phyloP scores from a whole-genome alignment of 1,284 basidiomycete species.

The Marasmius oreades region DNA sequence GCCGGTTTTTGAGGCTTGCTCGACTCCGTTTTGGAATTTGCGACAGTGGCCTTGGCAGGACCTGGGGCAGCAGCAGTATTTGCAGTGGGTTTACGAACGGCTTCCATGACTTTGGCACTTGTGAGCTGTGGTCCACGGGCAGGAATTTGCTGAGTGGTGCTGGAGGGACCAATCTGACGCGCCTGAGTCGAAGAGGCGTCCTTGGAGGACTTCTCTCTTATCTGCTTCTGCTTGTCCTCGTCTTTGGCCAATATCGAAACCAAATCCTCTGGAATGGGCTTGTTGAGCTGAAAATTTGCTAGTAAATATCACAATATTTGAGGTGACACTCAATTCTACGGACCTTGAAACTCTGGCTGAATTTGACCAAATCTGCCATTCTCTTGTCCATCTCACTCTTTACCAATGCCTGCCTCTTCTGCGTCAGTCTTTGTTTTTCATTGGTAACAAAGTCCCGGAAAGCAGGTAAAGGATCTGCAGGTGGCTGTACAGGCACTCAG shows the following conservation, averaged over 20 bases:
- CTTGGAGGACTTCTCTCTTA: slow-evolving; percentile 70
- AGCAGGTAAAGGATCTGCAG: slow-evolving; percentile 68
- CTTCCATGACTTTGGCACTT: slow-evolving; percentile 9
- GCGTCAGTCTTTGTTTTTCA: slow-evolving; percentile 84
- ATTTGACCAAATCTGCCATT: slow-evolving; percentile 89
- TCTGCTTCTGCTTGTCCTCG: slow-evolving; percentile 80
- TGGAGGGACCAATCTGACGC: slow-evolving; percentile 53
- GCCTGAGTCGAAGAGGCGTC: slow-evolving; percentile 66
- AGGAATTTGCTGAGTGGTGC: slow-evolving; percentile 31
- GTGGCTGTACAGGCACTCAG: slow-evolving; percentile 37
- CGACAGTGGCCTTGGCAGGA: slow-evolving; percentile 31
- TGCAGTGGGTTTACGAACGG: slow-evolving; percentile 11
- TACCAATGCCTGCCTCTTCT: slow-evolving; percentile 86
- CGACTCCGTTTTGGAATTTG: slow-evolving; percentile 31
- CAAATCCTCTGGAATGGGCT: slow-evolving; percentile 91
- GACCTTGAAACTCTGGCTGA: slow-evolving; percentile 92
- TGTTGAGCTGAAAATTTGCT: slow-evolving; percentile 63
- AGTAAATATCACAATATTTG: slow-evolving; percentile 4
- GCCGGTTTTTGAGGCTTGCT: slow-evolving; percentile 38
- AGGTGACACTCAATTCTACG: slow-evolving; percentile 4
- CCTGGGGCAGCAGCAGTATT: slow-evolving; percentile 16
- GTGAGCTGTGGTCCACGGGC: slow-evolving; percentile 16
- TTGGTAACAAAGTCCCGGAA: slow-evolving; percentile 89
- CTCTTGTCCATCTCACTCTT: slow-evolving; percentile 94
- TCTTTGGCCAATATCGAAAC: slow-evolving; percentile 91